These are phyloP conservation scores for Physaria fendleri DNA, from an alignment of 345 rosid genomes.

Conservation along the genomic window DNA sequence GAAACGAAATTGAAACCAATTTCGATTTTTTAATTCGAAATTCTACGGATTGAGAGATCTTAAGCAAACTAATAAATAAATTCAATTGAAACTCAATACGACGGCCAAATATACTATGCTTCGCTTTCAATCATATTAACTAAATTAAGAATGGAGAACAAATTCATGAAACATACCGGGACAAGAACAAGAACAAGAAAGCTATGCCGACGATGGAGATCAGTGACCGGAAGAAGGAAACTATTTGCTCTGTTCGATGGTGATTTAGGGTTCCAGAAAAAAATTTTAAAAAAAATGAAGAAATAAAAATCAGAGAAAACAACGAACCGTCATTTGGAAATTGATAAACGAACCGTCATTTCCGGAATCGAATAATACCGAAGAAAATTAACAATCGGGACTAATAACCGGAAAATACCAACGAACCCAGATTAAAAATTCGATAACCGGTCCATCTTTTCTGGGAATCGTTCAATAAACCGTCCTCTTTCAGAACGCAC, in stretches of 20 bases:
- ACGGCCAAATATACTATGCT: background rate
- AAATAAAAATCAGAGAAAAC: background rate
- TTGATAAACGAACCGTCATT: no score
- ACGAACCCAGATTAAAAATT: background rate
- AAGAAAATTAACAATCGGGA: no score
- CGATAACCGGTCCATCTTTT: background rate
- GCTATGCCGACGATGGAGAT: background rate
- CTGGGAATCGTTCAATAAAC: background rate
- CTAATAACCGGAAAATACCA: background rate
- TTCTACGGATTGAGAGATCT: background rate
- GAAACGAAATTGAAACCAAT: background rate
- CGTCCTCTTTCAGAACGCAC: background rate
- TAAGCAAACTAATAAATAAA: background rate
- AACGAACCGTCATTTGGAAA: no score
- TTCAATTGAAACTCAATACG: background rate
- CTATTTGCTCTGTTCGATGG: background rate
- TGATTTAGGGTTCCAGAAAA: slow-evolving; percentile 13
- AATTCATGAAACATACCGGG: background rate
- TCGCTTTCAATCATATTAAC: background rate
- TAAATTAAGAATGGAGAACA: background rate
- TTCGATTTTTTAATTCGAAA: background rate
- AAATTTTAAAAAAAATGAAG: background rate
- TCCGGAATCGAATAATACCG: no score
- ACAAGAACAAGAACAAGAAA: background rate
- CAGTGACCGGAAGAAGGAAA: background rate